These are phyloP conservation scores for Rhododendron molle DNA, from an alignment of 148 eudicot species.

Conservation along the genomic window DNA sequence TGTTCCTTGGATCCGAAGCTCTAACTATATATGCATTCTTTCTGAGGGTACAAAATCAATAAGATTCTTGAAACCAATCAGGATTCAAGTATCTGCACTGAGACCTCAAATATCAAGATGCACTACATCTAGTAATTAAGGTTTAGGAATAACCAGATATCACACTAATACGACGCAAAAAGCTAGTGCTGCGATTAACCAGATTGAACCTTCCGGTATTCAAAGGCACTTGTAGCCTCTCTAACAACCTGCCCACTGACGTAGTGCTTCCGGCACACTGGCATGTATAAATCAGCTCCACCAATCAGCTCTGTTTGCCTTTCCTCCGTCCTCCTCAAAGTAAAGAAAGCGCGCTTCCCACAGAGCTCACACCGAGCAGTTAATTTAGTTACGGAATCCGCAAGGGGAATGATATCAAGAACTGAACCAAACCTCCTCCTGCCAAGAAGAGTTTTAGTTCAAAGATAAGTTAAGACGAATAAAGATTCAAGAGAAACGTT, in stretches of 20 bases:
- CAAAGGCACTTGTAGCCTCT: conserved; percentile 61
- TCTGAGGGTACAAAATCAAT: neutral
- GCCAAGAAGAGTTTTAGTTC: conserved; percentile 17
- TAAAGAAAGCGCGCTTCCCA: conserved; percentile 77
- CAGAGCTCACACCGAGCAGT: conserved; percentile 85
- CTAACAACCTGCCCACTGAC: conserved; percentile 77
- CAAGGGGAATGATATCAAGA: conserved; percentile 83
- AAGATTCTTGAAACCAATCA: neutral
- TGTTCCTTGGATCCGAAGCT: neutral
- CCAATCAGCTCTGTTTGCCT: conserved; percentile 79
- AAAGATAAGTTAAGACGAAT: neutral
- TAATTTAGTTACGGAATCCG: conserved; percentile 84
- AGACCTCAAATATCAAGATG: neutral
- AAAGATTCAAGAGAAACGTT: neutral
- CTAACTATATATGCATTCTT: neutral
- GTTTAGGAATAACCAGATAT: neutral
- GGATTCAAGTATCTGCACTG: neutral
- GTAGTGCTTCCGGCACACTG: conserved; percentile 90
- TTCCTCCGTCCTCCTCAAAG: conserved; percentile 83
- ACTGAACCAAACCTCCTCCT: conserved; percentile 93
- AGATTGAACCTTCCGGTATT: conserved; percentile 54
- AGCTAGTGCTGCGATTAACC: conserved; percentile 11
- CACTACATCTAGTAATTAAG: neutral
- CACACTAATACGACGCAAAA: neutral
- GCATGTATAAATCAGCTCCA: conserved; percentile 95